These are phyloP conservation scores for Coniella vitis DNA, from an alignment of 2,329 filamentous ascomycete genomes.

Conservation along the genomic window DNA sequence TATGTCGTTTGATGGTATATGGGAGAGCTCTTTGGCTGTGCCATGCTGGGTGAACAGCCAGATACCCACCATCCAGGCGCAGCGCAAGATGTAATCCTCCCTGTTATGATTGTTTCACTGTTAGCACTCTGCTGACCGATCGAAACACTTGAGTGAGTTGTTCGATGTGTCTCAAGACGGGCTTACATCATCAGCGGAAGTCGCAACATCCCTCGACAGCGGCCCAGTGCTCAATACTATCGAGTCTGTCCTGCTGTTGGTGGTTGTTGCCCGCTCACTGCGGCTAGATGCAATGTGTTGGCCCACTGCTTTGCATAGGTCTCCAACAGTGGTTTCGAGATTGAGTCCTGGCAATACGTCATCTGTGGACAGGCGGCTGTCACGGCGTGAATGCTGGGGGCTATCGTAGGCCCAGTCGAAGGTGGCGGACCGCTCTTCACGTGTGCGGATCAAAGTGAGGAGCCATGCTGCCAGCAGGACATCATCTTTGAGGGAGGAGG, in stretches of 20 bases:
- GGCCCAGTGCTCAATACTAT: constrained; percentile 18
- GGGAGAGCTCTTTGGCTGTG: constrained; percentile 31
- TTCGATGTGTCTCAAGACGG: neutral
- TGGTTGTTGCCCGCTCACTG: neutral
- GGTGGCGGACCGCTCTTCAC: constrained; percentile 29
- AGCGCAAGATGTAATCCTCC: constrained; percentile 27
- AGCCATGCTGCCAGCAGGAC: constrained; percentile 37
- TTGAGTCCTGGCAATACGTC: constrained; percentile 27
- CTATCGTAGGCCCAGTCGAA: constrained; percentile 33
- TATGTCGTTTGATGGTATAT: constrained; percentile 35
- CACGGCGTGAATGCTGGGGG: constrained; percentile 15
- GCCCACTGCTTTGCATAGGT: constrained; percentile 23
- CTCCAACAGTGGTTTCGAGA: constrained; percentile 23
- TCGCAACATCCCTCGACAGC: constrained; percentile 7
- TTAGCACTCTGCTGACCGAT: neutral
- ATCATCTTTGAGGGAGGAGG: constrained; percentile 33
- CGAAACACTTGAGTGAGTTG: neutral
- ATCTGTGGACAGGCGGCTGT: constrained; percentile 22
- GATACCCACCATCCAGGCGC: constrained; percentile 18
- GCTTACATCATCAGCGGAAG: constrained; percentile 22
- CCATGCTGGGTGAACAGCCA: constrained; percentile 36
- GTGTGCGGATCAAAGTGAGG: constrained; percentile 34
- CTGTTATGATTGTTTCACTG: constrained; percentile 21
- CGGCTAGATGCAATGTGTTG: constrained; percentile 10
- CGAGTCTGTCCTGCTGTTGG: neutral